Conservation (phyloP, 2,329 filamentous ascomycete species). For the Fusarium tricinctum region DNA sequence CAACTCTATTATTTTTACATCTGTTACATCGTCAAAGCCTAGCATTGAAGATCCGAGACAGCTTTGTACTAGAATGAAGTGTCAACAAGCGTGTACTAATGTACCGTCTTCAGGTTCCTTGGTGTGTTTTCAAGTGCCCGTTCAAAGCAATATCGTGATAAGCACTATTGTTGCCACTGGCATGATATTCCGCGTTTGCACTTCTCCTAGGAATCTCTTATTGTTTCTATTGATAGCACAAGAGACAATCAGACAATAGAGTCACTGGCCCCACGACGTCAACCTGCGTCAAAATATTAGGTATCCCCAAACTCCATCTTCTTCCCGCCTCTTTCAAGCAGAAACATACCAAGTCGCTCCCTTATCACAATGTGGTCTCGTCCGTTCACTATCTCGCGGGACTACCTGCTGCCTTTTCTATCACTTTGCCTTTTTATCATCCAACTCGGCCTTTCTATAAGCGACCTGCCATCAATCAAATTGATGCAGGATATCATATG, state of each 20-base stretch:
- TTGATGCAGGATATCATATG: constrained; percentile 48
- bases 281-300: neutral
- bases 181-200: constrained; percentile 10
- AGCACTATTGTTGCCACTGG: constrained; percentile 4
- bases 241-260: constrained; percentile 9
- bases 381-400: constrained; percentile 28
- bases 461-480: constrained; percentile 42
- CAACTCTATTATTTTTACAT: neutral
- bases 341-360: neutral
- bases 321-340: neutral
- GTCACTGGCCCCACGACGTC: neutral
- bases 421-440: constrained; percentile 43
- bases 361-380: constrained; percentile 27
- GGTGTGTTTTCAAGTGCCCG: neutral
- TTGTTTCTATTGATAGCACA: constrained; percentile 21
- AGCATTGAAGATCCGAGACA: neutral
- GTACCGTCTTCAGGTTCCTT: neutral
- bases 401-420: constrained; percentile 43
- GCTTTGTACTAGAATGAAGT: neutral
- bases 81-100: neutral
- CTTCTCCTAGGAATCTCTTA: neutral
- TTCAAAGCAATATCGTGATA: neutral
- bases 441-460: constrained; percentile 46
- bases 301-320: neutral
- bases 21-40: neutral